Evolutionary conservation across 495 filamentous ascomycete genomes (phyloP).

Genomic region (Cercophora scortea): DNA sequence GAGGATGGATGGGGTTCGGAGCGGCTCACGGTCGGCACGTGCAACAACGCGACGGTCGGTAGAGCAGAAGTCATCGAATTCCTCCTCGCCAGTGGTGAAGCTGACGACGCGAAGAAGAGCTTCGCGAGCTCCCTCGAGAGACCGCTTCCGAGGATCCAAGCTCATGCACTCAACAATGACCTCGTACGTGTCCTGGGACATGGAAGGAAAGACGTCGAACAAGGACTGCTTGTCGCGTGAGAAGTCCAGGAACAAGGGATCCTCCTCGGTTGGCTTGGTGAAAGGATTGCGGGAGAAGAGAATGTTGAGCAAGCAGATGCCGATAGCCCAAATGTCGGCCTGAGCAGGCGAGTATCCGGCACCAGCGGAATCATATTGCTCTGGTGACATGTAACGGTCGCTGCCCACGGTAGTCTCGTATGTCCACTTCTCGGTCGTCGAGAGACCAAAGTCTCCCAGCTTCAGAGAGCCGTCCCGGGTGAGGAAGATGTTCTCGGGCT

Average conservation of each 20-base stretch:
- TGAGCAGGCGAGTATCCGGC: conserved; percentile 86
- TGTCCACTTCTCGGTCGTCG: conserved; percentile 78
- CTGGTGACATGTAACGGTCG: conserved; percentile 97
- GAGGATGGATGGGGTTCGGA: conserved; percentile 90
- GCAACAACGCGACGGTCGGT: conserved; percentile 64
- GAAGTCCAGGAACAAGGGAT: conserved; percentile 87
- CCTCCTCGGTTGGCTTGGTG: conserved; percentile 73
- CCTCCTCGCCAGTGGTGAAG: conserved; percentile 85
- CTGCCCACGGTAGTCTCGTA: conserved; percentile 89
- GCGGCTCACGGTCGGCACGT: conserved; percentile 85
- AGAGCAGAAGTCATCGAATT: conserved; percentile 88
- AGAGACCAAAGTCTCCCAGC: conserved; percentile 92
- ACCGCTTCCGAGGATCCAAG: conserved; percentile 84
- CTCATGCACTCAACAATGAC: conserved; percentile 82
- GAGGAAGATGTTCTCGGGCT: conserved; percentile 98
- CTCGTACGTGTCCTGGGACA: conserved; percentile 96
- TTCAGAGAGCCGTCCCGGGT: conserved; percentile 82
- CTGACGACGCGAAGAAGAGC: conserved; percentile 70
- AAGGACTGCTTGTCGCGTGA: conserved; percentile 85
- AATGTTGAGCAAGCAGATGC: conserved; percentile 91
- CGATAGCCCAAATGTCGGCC: conserved; percentile 94
- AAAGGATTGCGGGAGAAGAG: conserved; percentile 95
- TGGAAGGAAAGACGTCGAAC: conserved; percentile 96
- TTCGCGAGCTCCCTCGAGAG: conserved; percentile 65
- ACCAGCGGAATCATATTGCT: conserved; percentile 84